phyloP scores from a whole-genome alignment of 345 rosid species.

The Turnera subulata region DNA sequence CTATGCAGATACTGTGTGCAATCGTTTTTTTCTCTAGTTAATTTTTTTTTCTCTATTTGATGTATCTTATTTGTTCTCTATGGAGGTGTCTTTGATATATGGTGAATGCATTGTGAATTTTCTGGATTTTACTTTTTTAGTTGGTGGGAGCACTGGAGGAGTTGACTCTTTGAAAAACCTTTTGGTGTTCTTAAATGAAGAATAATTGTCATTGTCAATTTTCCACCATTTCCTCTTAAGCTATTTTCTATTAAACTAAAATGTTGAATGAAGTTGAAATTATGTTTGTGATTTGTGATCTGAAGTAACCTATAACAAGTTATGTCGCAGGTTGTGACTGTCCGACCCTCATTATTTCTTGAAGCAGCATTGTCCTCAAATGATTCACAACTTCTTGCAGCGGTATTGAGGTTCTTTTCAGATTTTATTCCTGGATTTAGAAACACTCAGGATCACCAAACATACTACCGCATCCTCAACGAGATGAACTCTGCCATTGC shows the following conservation, averaged over 20 bases:
- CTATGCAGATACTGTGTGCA: no score
- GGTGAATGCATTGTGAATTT: no score
- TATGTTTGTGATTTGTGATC: not conserved
- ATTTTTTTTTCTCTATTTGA: not conserved
- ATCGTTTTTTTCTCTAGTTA: not conserved
- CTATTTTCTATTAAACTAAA: not conserved
- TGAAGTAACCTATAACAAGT: not conserved
- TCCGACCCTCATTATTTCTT: slow-evolving; percentile 68
- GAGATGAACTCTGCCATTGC: slow-evolving; percentile 48
- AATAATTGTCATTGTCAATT: not conserved
- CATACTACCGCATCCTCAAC: slow-evolving; percentile 51
- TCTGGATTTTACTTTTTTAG: not conserved
- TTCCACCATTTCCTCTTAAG: not conserved
- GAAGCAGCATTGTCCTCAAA: slow-evolving; percentile 78
- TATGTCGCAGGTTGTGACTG: slow-evolving; percentile 56
- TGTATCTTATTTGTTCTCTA: not conserved
- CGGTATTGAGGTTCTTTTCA: slow-evolving; percentile 82
- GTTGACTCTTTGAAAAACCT: not conserved
- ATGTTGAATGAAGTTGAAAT: not conserved
- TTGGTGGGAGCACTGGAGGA: not conserved
- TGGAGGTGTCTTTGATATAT: not conserved
- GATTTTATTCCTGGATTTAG: slow-evolving; percentile 73
- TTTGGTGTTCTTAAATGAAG: not conserved
- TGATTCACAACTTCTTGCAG: slow-evolving; percentile 76
- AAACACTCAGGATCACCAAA: slow-evolving; percentile 53